These are phyloP conservation scores for Bacterosira constricta DNA, from an alignment of 108 stramenopile genomes.

Conservation along the genomic window DNA sequence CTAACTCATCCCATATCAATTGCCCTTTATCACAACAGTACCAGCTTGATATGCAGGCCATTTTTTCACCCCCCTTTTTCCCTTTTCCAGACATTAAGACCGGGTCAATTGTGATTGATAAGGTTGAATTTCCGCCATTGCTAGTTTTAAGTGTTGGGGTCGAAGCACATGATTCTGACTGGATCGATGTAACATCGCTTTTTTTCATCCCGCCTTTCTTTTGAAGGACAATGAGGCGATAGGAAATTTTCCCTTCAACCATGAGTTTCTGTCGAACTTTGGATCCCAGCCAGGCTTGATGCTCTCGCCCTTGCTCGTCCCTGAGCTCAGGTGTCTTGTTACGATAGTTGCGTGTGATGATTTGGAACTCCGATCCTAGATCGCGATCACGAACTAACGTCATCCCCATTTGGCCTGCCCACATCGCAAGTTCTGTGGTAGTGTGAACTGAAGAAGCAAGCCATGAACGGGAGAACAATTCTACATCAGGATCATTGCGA, in stretches of 20 bases:
- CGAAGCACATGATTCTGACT: no score
- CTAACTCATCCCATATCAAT: slow-evolving; percentile 36
- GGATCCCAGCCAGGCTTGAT: slow-evolving; percentile 64
- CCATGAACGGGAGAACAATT: slow-evolving; percentile 53
- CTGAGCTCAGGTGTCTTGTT: slow-evolving; percentile 45
- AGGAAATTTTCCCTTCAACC: slow-evolving; percentile 55
- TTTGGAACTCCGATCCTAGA: slow-evolving; percentile 45
- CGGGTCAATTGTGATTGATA: slow-evolving; percentile 26
- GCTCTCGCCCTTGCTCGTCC: slow-evolving; percentile 28
- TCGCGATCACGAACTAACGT: slow-evolving; percentile 46
- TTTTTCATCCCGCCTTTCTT: slow-evolving; percentile 18
- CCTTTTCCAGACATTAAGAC: slow-evolving; percentile 50
- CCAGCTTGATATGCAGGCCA: slow-evolving; percentile 52
- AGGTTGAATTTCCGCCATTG: neutral
- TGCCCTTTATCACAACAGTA: slow-evolving; percentile 55
- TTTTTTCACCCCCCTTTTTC: slow-evolving; percentile 34
- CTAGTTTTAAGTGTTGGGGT: neutral
- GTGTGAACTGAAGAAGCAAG: slow-evolving; percentile 51
- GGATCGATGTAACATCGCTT: no score
- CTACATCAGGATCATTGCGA: slow-evolving; percentile 29
- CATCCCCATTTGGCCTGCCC: slow-evolving; percentile 29
- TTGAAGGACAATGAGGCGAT: slow-evolving; percentile 55
- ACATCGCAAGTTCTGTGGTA: slow-evolving; percentile 25
- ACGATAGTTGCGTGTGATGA: slow-evolving; percentile 51
- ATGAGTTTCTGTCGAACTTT: slow-evolving; percentile 53